Evolutionary conservation across 2,329 filamentous ascomycete genomes (phyloP).

Genomic region (Claviceps digitariae): DNA sequence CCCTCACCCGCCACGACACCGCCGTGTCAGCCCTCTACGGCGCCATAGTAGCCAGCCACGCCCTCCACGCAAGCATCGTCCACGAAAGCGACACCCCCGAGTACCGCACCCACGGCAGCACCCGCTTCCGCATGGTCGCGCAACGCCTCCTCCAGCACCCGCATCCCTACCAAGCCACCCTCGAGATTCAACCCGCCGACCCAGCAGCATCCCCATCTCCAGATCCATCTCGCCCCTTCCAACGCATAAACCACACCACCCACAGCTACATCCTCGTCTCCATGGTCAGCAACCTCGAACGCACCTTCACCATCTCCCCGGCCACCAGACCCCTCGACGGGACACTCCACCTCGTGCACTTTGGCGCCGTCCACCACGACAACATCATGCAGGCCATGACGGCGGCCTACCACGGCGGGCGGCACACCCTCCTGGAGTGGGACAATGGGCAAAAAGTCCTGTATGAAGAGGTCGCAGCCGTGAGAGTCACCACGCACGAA

Average conservation of each 20-base stretch:
- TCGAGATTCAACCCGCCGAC: conserved; percentile 21
- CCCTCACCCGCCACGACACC: conserved; percentile 16
- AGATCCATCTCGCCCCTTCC: conserved; percentile 4
- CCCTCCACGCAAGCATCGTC: conserved; percentile 76
- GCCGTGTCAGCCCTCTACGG: conserved; percentile 42
- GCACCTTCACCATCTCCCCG: conserved; percentile 71
- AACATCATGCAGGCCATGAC: conserved; percentile 68
- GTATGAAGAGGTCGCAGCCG: conserved; percentile 56
- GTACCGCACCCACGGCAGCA: conserved; percentile 62
- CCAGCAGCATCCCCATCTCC: background rate
- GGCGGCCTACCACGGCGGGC: conserved; percentile 43
- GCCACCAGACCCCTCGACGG: conserved; percentile 56
- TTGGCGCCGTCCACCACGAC: conserved; percentile 51
- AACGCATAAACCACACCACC: conserved; percentile 23
- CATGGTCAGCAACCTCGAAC: conserved; percentile 69
- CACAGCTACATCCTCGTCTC: conserved; percentile 70
- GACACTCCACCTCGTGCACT: conserved; percentile 57
- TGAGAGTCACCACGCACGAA: conserved; percentile 48
- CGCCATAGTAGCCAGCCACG: conserved; percentile 80
- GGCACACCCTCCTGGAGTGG: conserved; percentile 39
- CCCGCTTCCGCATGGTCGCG: conserved; percentile 77
- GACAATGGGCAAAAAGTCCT: conserved; percentile 46
- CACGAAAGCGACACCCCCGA: conserved; percentile 79
- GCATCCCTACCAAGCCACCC: conserved; percentile 33
- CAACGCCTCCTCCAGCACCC: conserved; percentile 51